phyloP scores from a whole-genome alignment of 345 rosid genomes.

The Rhodamnia rubescens region DNA sequence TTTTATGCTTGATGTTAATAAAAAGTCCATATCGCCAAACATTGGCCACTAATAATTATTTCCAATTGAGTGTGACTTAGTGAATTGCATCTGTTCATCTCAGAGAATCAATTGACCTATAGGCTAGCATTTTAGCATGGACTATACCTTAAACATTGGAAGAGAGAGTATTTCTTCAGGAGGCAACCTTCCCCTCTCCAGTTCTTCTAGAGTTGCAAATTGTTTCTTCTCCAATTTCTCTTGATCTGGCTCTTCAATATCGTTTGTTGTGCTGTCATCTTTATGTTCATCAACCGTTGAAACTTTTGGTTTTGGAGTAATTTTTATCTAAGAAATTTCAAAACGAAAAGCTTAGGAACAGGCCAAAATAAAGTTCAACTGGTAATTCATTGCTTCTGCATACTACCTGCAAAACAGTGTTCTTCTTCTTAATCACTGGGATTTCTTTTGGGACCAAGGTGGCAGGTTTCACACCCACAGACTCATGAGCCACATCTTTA shows the following conservation, averaged over 20 bases:
- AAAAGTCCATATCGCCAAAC: not conserved
- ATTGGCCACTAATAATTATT: not conserved
- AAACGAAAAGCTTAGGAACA: slow-evolving; percentile 5
- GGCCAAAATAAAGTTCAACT: not conserved
- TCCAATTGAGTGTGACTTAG: not conserved
- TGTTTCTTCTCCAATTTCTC: slow-evolving; percentile 24
- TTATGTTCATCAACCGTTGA: not conserved
- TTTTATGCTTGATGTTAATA: not conserved
- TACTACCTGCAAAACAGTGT: slow-evolving; percentile 66
- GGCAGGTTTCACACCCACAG: slow-evolving; percentile 78
- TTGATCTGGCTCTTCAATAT: slow-evolving; percentile 28
- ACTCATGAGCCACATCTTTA: slow-evolving; percentile 66
- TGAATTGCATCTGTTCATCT: not conserved
- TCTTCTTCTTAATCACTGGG: slow-evolving; percentile 72
- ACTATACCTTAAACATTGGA: slow-evolving; percentile 76
- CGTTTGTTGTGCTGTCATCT: slow-evolving; percentile 26
- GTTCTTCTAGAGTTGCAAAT: slow-evolving; percentile 47
- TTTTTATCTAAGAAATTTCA: slow-evolving; percentile 49
- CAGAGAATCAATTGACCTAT: not conserved
- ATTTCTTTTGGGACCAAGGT: slow-evolving; percentile 81
- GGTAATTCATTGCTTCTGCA: not conserved
- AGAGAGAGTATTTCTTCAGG: slow-evolving; percentile 84
- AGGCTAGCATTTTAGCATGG: not conserved
- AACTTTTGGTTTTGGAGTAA: slow-evolving; percentile 35
- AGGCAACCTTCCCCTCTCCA: slow-evolving; percentile 68